Percentiles rank a stretch among this genome's conserved stretches.
Evolutionary conservation across 2,329 filamentous ascomycete genomes (phyloP).

Genomic region (Mariannaea elegans): DNA sequence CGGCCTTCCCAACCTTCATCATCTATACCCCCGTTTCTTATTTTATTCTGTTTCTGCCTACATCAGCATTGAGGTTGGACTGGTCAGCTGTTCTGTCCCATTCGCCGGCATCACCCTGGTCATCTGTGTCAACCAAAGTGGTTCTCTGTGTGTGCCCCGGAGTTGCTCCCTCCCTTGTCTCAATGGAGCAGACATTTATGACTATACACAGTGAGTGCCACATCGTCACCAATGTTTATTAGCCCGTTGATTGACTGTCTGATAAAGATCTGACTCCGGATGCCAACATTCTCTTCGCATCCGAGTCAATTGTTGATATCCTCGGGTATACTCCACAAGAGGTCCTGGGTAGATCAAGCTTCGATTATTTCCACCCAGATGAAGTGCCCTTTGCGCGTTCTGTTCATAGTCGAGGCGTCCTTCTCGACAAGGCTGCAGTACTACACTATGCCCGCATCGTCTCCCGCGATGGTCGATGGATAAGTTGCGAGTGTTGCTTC

Average conservation of each 20-base stretch:
- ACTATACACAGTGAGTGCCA: slow-evolving; percentile 80
- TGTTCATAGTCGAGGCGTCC: slow-evolving; percentile 76
- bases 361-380: slow-evolving; percentile 87
- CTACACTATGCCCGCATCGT: slow-evolving; percentile 80
- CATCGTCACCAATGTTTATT: not conserved
- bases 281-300: slow-evolving; percentile 83
- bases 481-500: slow-evolving; percentile 88
- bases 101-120: not conserved
- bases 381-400: slow-evolving; percentile 79
- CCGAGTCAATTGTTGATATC: slow-evolving; percentile 84
- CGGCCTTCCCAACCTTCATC: not conserved
- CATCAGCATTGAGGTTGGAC: not conserved
- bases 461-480: slow-evolving; percentile 74
- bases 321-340: slow-evolving; percentile 82
- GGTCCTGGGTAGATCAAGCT: slow-evolving; percentile 78
- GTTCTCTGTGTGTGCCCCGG: not conserved
- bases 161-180: slow-evolving; percentile 25
- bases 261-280: slow-evolving; percentile 74
- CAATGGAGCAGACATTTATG: slow-evolving; percentile 88
- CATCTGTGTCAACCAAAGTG: not conserved
- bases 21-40: not conserved
- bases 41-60: not conserved
- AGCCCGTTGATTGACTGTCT: not conserved
- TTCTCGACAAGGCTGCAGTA: slow-evolving; percentile 85
- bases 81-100: not conserved